Percentiles rank a stretch among this genome's conserved stretches.
phyloP scores from a whole-genome alignment of 129 eudicot species.

The Chrysanthemum seticuspe region DNA sequence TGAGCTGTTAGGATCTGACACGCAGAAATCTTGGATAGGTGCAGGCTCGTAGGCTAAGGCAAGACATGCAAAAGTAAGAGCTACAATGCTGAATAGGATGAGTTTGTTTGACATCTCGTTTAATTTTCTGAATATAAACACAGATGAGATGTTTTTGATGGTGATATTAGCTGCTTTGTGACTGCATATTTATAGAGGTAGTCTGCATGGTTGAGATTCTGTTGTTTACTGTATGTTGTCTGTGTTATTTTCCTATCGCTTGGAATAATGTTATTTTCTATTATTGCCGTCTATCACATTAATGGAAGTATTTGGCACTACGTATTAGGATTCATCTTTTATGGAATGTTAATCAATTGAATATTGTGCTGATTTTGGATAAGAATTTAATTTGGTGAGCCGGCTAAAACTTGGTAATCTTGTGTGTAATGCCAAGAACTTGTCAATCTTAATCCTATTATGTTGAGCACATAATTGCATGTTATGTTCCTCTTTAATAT shows the following conservation, averaged over 20 bases:
- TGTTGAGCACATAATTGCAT: slow-evolving; percentile 3
- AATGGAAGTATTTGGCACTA: no score
- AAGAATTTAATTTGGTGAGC: background rate
- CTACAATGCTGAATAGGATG: slow-evolving; percentile 9
- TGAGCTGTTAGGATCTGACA: slow-evolving; percentile 33
- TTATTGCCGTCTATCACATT: slow-evolving; percentile 8
- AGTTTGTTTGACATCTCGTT: slow-evolving; percentile 19
- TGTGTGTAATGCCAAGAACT: background rate
- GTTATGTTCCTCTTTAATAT: background rate
- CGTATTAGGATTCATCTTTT: no score
- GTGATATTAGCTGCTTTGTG: slow-evolving; percentile 17
- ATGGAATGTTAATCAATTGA: no score
- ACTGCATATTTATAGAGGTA: slow-evolving; percentile 4
- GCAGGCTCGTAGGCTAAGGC: slow-evolving; percentile 35
- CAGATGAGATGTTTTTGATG: slow-evolving; percentile 12
- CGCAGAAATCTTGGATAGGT: slow-evolving; percentile 49
- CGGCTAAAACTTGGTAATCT: slow-evolving; percentile 1
- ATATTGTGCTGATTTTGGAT: background rate
- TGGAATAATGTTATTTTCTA: background rate
- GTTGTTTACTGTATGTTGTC: slow-evolving; percentile 6
- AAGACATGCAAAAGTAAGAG: slow-evolving; percentile 22
- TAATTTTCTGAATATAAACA: background rate
- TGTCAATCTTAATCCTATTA: background rate
- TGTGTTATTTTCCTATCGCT: background rate
- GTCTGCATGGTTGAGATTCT: slow-evolving; percentile 14